Evolutionary conservation across 306 rosid species (phyloP).

Genomic region (Casuarina cunninghamiana): DNA sequence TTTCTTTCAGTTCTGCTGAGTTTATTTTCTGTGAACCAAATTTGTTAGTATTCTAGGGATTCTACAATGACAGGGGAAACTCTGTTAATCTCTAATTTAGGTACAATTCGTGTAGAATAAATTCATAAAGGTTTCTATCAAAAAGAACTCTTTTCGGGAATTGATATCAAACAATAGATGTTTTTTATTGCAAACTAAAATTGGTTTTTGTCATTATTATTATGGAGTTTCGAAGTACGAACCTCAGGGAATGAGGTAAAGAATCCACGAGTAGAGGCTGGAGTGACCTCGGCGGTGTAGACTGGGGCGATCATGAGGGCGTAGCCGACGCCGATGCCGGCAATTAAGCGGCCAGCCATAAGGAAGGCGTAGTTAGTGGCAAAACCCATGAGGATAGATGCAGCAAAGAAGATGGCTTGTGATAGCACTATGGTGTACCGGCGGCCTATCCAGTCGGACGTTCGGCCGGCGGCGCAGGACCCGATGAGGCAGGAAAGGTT

Average conservation of each 20-base stretch:
- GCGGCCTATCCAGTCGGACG: slow-evolving; percentile 92
- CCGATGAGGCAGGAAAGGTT: slow-evolving; percentile 70
- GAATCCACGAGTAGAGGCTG: slow-evolving; percentile 80
- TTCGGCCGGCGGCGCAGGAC: slow-evolving; percentile 71
- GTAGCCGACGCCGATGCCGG: slow-evolving; percentile 82
- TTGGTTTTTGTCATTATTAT: not conserved
- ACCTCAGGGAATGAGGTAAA: slow-evolving; percentile 89
- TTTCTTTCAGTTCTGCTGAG: too few relatives aligned
- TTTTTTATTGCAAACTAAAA: not conserved
- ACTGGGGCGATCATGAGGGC: slow-evolving; percentile 85
- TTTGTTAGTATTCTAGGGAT: too few relatives aligned
- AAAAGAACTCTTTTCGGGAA: too few relatives aligned
- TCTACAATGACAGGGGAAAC: too few relatives aligned
- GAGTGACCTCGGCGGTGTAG: slow-evolving; percentile 83
- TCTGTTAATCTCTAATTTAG: too few relatives aligned
- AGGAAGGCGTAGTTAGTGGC: slow-evolving; percentile 77
- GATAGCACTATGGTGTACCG: slow-evolving; percentile 76
- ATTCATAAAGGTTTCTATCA: too few relatives aligned
- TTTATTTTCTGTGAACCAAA: too few relatives aligned
- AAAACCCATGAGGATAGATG: slow-evolving; percentile 83
- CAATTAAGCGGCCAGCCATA: slow-evolving; percentile 74
- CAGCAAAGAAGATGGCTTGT: slow-evolving; percentile 60
- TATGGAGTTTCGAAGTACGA: not conserved
- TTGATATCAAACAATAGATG: not conserved
- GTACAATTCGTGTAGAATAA: not conserved